Evolutionary conservation across 176 grass and related monocot species (phyloP).

Genomic region (Eragrostis nindensis): DNA sequence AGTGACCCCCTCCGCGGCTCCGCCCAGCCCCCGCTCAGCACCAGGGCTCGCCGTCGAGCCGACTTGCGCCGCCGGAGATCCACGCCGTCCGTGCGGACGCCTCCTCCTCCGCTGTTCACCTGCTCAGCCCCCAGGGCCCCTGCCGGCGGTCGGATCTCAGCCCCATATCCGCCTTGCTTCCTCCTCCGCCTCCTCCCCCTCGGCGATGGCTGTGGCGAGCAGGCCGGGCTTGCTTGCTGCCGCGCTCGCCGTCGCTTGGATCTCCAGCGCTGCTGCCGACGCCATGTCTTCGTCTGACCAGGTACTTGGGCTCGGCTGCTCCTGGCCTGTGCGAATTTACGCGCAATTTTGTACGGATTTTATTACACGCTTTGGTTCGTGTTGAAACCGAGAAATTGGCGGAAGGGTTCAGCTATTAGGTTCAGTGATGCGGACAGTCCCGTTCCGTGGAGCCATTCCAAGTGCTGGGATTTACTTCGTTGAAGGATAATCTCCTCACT

Average conservation of each 20-base stretch:
- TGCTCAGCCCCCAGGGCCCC: background rate
- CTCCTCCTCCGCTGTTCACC: too few relatives aligned
- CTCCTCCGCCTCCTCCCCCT: background rate
- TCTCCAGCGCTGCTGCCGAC: background rate
- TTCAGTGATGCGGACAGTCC: background rate
- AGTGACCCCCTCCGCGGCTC: too few relatives aligned
- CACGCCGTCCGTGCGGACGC: background rate
- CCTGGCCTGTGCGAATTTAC: background rate
- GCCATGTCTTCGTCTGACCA: background rate
- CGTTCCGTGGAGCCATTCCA: background rate
- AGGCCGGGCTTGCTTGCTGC: slow-evolving; percentile 23
- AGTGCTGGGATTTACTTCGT: background rate
- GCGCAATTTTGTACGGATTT: background rate
- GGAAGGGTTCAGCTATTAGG: background rate
- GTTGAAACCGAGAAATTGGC: background rate
- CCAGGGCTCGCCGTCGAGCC: background rate
- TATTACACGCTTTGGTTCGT: background rate
- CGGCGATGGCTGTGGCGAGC: slow-evolving; percentile 15
- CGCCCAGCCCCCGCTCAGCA: too few relatives aligned
- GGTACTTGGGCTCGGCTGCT: background rate
- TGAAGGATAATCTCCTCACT: background rate
- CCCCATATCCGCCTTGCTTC: background rate
- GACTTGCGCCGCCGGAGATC: background rate
- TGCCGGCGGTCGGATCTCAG: background rate
- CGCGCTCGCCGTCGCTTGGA: slow-evolving; percentile 24